A percentile compares a stretch with the other conserved stretches of the same genome.
phyloP scores from a whole-genome alignment of 2,329 filamentous ascomycete genomes.

The Trichoderma polysporum region DNA sequence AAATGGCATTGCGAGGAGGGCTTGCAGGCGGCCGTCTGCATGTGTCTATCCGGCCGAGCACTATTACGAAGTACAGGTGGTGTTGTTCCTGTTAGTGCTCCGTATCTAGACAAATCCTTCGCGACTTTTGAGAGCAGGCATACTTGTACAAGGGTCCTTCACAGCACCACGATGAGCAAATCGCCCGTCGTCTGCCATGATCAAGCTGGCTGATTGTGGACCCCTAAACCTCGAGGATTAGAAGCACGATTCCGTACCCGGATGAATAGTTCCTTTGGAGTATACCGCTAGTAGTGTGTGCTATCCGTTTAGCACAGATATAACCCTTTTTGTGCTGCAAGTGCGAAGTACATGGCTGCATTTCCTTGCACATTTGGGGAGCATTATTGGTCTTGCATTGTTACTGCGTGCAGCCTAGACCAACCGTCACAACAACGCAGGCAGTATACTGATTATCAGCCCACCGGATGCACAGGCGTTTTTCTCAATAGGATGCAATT shows the following conservation, averaged over 20 bases:
- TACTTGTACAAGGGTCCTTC: background rate
- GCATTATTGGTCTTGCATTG: background rate
- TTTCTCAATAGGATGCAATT: background rate
- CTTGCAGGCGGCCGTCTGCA: background rate
- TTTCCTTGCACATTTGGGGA: background rate
- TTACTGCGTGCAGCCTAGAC: background rate
- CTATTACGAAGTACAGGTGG: background rate
- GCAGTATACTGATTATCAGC: background rate
- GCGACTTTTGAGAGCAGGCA: background rate
- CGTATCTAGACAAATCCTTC: background rate
- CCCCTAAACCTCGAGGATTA: background rate
- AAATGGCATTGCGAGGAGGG: background rate
- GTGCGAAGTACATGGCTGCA: background rate
- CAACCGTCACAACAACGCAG: background rate
- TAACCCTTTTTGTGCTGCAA: background rate
- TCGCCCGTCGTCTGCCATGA: background rate
- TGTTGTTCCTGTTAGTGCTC: background rate
- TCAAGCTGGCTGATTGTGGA: background rate
- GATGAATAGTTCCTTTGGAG: background rate
- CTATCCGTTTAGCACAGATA: background rate
- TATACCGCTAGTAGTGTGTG: background rate
- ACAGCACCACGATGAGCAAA: background rate
- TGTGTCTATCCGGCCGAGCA: constrained; percentile 1
- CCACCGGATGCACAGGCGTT: background rate
- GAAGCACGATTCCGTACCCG: background rate